A percentile compares a stretch with the other conserved stretches of the same genome.
Conservation (phyloP, 1,139 yeast genomes). For the Sugiyamaella pinicola region DNA sequence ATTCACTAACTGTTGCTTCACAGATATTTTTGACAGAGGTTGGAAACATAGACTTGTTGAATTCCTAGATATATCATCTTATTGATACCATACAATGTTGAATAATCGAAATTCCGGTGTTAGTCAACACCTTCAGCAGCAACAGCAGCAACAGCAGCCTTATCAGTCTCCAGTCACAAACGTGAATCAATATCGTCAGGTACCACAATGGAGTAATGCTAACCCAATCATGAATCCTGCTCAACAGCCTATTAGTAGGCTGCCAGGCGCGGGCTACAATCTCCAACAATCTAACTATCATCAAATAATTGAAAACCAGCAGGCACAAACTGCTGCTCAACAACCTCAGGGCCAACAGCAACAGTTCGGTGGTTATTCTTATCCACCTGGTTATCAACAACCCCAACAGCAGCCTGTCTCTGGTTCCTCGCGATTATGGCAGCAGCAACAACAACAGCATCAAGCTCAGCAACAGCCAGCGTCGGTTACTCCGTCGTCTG, state of each 20-base stretch:
- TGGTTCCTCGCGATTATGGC: slow-evolving; percentile 14
- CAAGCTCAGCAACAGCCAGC: slow-evolving; percentile 4
- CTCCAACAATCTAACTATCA: slow-evolving; percentile 9
- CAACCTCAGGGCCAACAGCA: slow-evolving; percentile 25
- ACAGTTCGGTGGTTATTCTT: slow-evolving; percentile 14
- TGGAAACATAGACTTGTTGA: no score
- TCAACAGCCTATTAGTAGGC: slow-evolving; percentile 14
- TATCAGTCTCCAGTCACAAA: slow-evolving; percentile 18
- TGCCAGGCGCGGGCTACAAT: slow-evolving; percentile 14
- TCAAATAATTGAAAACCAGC: slow-evolving; percentile 11
- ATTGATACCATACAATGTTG: background rate
- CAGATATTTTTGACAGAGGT: no score
- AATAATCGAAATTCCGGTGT: slow-evolving; percentile 14
- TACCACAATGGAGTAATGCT: slow-evolving; percentile 11
- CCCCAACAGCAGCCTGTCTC: slow-evolving; percentile 19
- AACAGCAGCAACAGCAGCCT: slow-evolving; percentile 22
- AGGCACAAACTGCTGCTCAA: slow-evolving; percentile 19
- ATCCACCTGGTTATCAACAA: slow-evolving; percentile 15
- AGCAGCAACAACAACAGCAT: slow-evolving; percentile 13
- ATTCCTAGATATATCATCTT: background rate
- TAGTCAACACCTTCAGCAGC: slow-evolving; percentile 19
- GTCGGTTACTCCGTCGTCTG: slow-evolving; percentile 1
- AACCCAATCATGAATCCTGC: slow-evolving; percentile 8
- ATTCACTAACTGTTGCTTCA: background rate
- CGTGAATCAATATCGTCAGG: slow-evolving; percentile 15